Conservation (phyloP, 306 rosid genomes). For the Luffa acutangula region DNA sequence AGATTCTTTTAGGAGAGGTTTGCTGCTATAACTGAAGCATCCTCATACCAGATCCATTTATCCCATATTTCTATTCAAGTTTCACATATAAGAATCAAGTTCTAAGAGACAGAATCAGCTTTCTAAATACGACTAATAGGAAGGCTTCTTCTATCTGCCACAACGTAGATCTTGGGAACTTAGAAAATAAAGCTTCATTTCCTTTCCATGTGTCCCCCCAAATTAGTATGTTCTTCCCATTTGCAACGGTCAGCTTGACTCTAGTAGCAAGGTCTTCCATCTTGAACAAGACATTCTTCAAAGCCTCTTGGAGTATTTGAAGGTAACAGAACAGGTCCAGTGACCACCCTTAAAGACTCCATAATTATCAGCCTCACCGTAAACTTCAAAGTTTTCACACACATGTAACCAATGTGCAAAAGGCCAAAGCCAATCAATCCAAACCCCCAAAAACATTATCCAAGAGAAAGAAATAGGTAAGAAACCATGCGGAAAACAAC, state of each 20-base stretch:
- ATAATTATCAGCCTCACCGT: neutral
- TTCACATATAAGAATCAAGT: neutral
- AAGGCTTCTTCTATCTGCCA: neutral
- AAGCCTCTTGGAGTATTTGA: neutral
- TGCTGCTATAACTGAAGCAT: neutral
- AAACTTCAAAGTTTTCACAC: constrained; percentile 2
- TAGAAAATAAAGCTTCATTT: neutral
- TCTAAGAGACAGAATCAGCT: neutral
- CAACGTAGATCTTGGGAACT: neutral
- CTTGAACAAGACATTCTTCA: neutral
- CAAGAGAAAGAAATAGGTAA: neutral
- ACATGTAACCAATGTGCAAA: neutral
- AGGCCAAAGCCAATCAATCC: neutral
- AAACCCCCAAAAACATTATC: neutral
- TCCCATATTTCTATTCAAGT: neutral
- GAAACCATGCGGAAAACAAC: neutral
- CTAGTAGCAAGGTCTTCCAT: neutral
- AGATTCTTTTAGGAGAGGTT: neutral
- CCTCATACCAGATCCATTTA: neutral
- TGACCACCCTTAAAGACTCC: neutral
- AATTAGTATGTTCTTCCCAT: neutral
- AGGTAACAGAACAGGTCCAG: neutral
- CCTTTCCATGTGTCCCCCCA: neutral
- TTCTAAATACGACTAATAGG: neutral
- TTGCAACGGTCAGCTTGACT: neutral